Conservation (phyloP, 148 eudicot species). For the Tetragonia tetragonoides region DNA sequence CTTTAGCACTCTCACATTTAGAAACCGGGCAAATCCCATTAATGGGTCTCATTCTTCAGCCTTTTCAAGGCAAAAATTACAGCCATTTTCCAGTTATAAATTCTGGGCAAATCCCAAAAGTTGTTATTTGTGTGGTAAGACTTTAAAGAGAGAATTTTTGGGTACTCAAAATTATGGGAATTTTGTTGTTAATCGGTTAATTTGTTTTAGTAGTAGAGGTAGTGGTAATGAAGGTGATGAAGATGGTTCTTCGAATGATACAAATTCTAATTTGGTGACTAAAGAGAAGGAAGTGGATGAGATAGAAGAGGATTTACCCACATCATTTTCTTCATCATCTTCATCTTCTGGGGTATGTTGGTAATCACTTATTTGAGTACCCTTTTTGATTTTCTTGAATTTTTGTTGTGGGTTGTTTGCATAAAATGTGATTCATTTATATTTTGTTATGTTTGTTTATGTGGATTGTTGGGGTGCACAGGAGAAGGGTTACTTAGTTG, state of each 20-base stretch:
- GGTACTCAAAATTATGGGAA: conserved; percentile 18
- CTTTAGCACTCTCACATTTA: conserved; percentile 23
- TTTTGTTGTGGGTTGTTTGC: background rate
- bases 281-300: conserved; percentile 41
- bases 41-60: conserved; percentile 12
- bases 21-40: conserved; percentile 13
- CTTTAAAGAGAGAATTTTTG: conserved; percentile 21
- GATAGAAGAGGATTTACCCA: conserved; percentile 1
- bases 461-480: background rate
- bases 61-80: background rate
- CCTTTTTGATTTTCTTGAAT: background rate
- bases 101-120: conserved; percentile 18
- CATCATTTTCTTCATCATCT: conserved; percentile 9
- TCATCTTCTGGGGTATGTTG: conserved; percentile 32
- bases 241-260: conserved; percentile 32
- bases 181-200: conserved; percentile 28
- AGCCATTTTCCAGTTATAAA: background rate
- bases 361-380: background rate
- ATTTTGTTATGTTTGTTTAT: background rate
- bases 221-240: conserved; percentile 29
- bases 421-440: background rate
- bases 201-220: conserved; percentile 38
- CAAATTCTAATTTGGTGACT: conserved; percentile 46
- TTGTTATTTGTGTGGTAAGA: conserved; percentile 41
- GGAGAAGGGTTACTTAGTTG: background rate